Base-by-base conservation (phyloP, 306 rosid genomes). In the Alnus rubra region DNA sequence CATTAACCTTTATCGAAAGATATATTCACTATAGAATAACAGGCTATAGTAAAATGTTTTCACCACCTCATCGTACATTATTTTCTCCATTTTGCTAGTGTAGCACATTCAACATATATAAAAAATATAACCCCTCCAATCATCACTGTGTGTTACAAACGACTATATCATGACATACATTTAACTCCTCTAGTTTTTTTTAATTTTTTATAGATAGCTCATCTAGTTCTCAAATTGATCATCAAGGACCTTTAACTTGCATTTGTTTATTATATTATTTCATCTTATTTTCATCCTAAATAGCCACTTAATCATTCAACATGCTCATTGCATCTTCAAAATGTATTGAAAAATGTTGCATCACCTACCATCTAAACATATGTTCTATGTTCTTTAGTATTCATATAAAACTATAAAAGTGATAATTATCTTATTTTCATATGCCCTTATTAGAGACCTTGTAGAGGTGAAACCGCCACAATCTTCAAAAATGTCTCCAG, bases 161-260 rank as follows among this genome's bases (percentile, higher is more conserved):
- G 19, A 13, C 69, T 6, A 33, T 14, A 14, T 7, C 4, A 6
- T 63, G 15, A 2, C 45, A 42, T 62, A 28, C 30, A 28, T 11
- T 30, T 1, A 62, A 62, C n/a, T 62, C 68, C 68, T 60, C 68
- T 23, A 62, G 8, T 31, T 31, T n/a, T 16, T 42, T 5, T 42
- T 42, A n/a, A n/a, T n/a, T 42, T 42, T 42, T 42, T 42, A 5
- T 42, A 4, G 45, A 42, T 42, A 42, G 45, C n/a, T 62, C 18
- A 42, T 60, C 44, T 23, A 30, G 18, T 31, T 31, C 30, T 16
- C 13, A 47, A 13, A 16, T 42, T 54, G 45, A 16, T 19, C 81
- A 48, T 74, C 53, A 0, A 58, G 80, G 73, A 49, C 70, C 71
- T 74, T 44, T 7, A 70, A 71, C 65, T 44, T 71, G 63, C 35